Percentiles rank a stretch among this genome's conserved stretches.
These are phyloP conservation scores for Rubia peregrina DNA, from an alignment of 305 asterid species.

Conservation along the genomic window DNA sequence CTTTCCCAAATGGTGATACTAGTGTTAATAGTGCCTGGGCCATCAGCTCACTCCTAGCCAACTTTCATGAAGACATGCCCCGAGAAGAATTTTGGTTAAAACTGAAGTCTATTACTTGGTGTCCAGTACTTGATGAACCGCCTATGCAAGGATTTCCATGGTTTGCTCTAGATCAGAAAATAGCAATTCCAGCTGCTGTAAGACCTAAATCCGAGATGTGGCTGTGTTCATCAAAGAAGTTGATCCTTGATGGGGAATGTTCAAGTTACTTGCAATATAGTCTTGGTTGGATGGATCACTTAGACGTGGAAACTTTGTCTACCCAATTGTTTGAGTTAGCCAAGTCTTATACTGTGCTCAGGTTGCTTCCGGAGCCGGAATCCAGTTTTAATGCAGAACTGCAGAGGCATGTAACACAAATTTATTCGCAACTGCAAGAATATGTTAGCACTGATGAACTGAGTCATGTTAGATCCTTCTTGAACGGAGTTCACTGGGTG, in stretches of 20 bases:
- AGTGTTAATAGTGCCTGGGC: constrained; percentile 32
- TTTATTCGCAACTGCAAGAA: constrained; percentile 75
- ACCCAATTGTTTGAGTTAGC: constrained; percentile 69
- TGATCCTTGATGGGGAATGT: constrained; percentile 77
- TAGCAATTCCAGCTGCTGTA: constrained; percentile 63
- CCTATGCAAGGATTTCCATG: constrained; percentile 75
- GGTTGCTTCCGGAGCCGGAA: constrained; percentile 24
- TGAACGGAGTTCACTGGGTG: constrained; percentile 68
- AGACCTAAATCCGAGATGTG: constrained; percentile 89
- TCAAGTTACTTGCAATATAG: constrained; percentile 48
- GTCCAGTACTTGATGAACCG: constrained; percentile 73
- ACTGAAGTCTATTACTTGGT: constrained; percentile 67
- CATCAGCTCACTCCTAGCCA: constrained; percentile 35
- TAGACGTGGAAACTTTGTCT: constrained; percentile 46
- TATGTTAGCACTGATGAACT: constrained; percentile 47
- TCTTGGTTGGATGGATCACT: constrained; percentile 81
- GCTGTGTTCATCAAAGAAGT: constrained; percentile 69
- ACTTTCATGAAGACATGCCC: constrained; percentile 54
- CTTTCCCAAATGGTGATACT: constrained; percentile 28
- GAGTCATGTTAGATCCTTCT: constrained; percentile 45
- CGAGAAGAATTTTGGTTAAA: constrained; percentile 68
- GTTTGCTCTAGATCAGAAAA: constrained; percentile 42
- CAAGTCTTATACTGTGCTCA: constrained; percentile 42
- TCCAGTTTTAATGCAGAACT: constrained; percentile 41
- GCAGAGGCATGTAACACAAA: constrained; percentile 54